Base-by-base conservation (phyloP, 2,329 filamentous ascomycete genomes). In the Cladosporium sp. region DNA sequence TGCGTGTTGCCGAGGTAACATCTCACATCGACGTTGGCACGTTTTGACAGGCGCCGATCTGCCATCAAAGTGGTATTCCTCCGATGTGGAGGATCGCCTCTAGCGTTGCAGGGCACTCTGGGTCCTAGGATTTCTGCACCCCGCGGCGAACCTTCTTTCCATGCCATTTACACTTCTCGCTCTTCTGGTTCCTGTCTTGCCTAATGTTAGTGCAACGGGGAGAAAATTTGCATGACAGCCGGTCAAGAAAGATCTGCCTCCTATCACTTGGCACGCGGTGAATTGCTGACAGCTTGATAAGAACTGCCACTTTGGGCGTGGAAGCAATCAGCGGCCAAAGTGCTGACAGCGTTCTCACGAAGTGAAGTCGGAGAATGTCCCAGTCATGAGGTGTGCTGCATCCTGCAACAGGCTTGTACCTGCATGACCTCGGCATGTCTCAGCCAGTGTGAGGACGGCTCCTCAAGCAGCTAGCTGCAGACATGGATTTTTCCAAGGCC, bases 31-130 rank as follows among this genome's bases (percentile, higher is more conserved):
- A n/a, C n/a, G 18, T 32, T 55, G 52, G 52, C 26, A 30, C 52
- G 30, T n/a, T 55, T 34, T 55, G 10, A 55, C 28, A 21, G 15
- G 8, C 26, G 52, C 52, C 18, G 52, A 55, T 55, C 52, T 30
- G 18, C 32, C 52, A 34, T 55, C 18, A 55, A 55, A 47, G 41
- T 11, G 41, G 41, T 47, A 47, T 47, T 4, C n/a, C 34, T 36
- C n/a, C 15, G 30, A 34, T 59, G 26, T 47, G 34, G 57, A 59
- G 57, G 57, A 59, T 59, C 57, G 34, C 14, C 57, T 47, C 30
- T 30, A 12, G 57, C 36, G 34, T 59, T 15, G 24, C 38, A 14
- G 8, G 21, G 28, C 18, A n/a, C 51, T n/a, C 51, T 54, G 32
- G 51, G 57, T 38, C 24, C 34, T 38, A 59, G 44, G 57, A 47